Percentiles rank a stretch among this genome's conserved stretches.
Evolutionary conservation across 371 early-diverging fungal genomes (phyloP).

Genomic region (Nosema granulosis): DNA sequence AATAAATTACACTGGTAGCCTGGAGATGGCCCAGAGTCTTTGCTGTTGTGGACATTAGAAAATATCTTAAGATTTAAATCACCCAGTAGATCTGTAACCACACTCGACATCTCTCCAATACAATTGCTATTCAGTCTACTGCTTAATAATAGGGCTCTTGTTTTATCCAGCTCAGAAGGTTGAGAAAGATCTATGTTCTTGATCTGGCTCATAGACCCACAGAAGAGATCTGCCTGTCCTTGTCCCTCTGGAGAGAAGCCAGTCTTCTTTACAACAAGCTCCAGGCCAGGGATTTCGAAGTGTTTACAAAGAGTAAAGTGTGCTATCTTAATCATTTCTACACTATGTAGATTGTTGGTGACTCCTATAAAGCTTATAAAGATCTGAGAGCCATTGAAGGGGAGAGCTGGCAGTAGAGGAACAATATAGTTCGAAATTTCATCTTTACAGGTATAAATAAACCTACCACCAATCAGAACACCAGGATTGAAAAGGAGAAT

Average conservation of each 20-base stretch:
- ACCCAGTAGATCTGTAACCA: slow-evolving; percentile 75
- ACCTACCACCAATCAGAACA: slow-evolving; percentile 34
- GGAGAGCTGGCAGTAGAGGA: slow-evolving; percentile 78
- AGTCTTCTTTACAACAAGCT: slow-evolving; percentile 72
- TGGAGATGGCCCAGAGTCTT: slow-evolving; percentile 74
- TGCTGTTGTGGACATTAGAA: slow-evolving; percentile 86
- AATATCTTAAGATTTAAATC: slow-evolving; percentile 89
- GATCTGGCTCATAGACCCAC: slow-evolving; percentile 75
- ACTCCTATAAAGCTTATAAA: slow-evolving; percentile 76
- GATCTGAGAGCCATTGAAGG: slow-evolving; percentile 79
- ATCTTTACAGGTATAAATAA: slow-evolving; percentile 14
- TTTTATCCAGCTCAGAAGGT: slow-evolving; percentile 74
- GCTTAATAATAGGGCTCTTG: slow-evolving; percentile 84
- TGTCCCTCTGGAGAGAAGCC: slow-evolving; percentile 90
- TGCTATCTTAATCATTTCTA: slow-evolving; percentile 45
- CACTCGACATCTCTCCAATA: slow-evolving; percentile 81
- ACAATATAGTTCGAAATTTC: slow-evolving; percentile 69
- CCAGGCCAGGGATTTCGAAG: slow-evolving; percentile 32
- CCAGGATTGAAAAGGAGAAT: slow-evolving; percentile 34
- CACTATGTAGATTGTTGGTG: slow-evolving; percentile 75
- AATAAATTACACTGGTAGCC: slow-evolving; percentile 55
- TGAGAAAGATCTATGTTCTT: slow-evolving; percentile 75
- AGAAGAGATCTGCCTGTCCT: slow-evolving; percentile 78
- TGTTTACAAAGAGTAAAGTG: slow-evolving; percentile 30
- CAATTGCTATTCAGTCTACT: slow-evolving; percentile 83